phyloP scores from a whole-genome alignment of 2,329 filamentous ascomycete species.

The Trichoderma harzianum region DNA sequence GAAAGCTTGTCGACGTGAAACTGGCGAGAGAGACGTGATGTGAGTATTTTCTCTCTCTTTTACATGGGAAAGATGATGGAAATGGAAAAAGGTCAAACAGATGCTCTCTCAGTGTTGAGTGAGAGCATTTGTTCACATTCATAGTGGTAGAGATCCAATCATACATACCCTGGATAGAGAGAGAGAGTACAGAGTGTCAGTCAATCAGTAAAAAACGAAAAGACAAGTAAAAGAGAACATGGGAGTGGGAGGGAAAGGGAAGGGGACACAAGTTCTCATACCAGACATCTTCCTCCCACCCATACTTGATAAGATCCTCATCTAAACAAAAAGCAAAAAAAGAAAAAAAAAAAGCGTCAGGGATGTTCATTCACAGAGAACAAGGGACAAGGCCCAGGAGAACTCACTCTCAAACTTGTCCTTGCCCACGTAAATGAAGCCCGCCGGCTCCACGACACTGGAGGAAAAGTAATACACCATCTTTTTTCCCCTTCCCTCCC shows the following conservation, averaged over 20 bases:
- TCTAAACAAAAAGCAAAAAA: conserved; percentile 53
- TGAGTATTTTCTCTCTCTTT: background rate
- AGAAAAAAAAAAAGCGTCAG: background rate
- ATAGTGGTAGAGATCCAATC: background rate
- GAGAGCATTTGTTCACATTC: background rate
- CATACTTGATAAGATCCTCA: conserved; percentile 92
- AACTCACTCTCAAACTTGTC: conserved; percentile 95
- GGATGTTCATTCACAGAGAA: background rate
- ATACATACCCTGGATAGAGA: conserved; percentile 27
- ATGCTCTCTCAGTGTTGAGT: background rate
- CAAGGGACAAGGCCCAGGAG: background rate
- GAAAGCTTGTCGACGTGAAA: conserved; percentile 98
- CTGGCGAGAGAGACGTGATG: conserved; percentile 38
- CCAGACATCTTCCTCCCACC: conserved; percentile 96
- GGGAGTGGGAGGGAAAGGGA: background rate
- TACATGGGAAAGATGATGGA: background rate
- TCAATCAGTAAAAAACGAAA: background rate
- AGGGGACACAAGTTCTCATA: conserved; percentile 37
- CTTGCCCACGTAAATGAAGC: conserved; percentile 94
- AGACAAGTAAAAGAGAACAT: background rate
- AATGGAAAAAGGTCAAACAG: background rate
- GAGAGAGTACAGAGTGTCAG: conserved; percentile 7
- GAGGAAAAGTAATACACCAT: conserved; percentile 99
- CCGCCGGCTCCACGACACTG: conserved; percentile 73
- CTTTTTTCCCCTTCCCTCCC: background rate